Evolutionary conservation across 371 early-diverging fungal genomes (phyloP), one percentile per base, ranked within the genome.

Genomic region (Mortierella sp.): DNA sequence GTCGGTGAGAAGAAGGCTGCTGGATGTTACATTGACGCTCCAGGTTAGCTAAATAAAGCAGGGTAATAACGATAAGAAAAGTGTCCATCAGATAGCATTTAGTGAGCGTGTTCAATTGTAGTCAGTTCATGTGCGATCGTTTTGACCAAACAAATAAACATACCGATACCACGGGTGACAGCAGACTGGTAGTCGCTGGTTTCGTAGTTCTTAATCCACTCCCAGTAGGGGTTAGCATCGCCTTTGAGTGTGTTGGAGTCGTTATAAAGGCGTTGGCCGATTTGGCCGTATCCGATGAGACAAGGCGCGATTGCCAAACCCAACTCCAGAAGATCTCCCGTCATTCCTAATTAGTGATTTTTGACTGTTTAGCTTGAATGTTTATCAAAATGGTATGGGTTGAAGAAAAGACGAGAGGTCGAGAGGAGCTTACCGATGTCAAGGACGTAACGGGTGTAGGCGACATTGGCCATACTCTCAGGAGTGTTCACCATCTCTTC

Each of bases 391-490:
- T 63, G 14, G 16, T 19, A 7, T 38, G 42, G 42, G 5, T 38
- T 38, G 19, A 26, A 28, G 2, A 31, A 9, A 31, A 63, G 8
- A 16, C 34, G 14, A 34, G 63, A 19, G 7, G 7, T 19, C 6
- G 21, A 34, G 34, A 31, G 21, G 16, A 19, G 28, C 77, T 50
- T 81, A 78, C 95, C 96, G 55, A 93, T 92, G 47, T 97, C 97
- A 38, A 96, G 81, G 9, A 96, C 94, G 83, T 91, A 97, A 16
- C 97, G 93, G 0, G 96, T 96, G 88, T 97, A 97, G 0, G 97
- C 95, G 5, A 95, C 90, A 74, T 94, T 96, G 55, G 91, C 92
- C 24, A 91, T 91, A 74, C 95, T 95, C 86, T 96, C 96, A 26
- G 89, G 90, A 0, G 95, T 94, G 26, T 74, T 82, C 47, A 93